Percentiles rank a stretch among this genome's conserved stretches.
Conservation (phyloP, 2,329 filamentous ascomycete species). For the Aspergillus phoenicis region DNA sequence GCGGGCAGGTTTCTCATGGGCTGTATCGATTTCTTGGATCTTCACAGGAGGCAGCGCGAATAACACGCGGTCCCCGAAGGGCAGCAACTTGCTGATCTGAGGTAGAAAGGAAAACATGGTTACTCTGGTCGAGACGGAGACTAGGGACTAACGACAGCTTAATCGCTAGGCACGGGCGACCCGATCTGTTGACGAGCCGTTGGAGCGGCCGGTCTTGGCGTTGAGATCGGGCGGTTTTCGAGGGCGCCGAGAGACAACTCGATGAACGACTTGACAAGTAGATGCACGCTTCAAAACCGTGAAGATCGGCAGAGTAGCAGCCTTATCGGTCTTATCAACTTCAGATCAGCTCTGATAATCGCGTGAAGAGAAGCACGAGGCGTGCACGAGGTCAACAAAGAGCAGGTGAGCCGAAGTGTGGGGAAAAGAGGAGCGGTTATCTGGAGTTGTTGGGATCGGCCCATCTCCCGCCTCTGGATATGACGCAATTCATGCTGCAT, state of each 20-base stretch:
- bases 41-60: slow-evolving; percentile 66
- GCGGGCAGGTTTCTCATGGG: slow-evolving; percentile 74
- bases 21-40: slow-evolving; percentile 77
- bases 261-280: no score
- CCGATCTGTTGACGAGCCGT: neutral
- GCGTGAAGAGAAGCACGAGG: no score
- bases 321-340: neutral
- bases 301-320: neutral
- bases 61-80: slow-evolving; percentile 23
- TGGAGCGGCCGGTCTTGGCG: slow-evolving; percentile 4
- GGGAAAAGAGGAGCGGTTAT: neutral
- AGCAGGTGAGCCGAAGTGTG: neutral
- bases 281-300: neutral
- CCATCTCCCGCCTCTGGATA: neutral
- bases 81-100: slow-evolving; percentile 29
- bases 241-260: neutral
- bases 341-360: neutral
- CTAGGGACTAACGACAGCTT: neutral
- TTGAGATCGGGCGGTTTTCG: slow-evolving; percentile 3
- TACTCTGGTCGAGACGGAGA: neutral
- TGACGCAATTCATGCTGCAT: neutral
- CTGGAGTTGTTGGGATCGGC: neutral
- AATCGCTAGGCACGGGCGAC: neutral
- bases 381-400: neutral
- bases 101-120: slow-evolving; percentile 28